phyloP scores from a whole-genome alignment of 1,139 yeast species.

The Sugiyamaella neomexicana region DNA sequence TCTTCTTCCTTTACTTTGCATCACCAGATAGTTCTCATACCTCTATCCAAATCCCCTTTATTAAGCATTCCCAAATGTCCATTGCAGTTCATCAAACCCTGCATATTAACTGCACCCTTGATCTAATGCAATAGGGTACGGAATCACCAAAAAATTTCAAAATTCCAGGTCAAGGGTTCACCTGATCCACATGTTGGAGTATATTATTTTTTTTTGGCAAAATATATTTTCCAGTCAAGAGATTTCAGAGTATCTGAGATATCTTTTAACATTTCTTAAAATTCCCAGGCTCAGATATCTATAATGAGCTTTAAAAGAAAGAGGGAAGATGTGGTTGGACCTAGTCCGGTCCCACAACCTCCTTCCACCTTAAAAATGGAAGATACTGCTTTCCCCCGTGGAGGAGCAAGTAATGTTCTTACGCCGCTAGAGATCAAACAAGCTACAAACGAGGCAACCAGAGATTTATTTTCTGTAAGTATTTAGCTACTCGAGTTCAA shows the following conservation, averaged over 20 bases:
- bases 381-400: slow-evolving; percentile 85
- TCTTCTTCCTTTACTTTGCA: too few relatives aligned
- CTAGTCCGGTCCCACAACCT: slow-evolving; percentile 7
- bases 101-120: background rate
- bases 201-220: slow-evolving; percentile 2
- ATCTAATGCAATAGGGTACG: slow-evolving; percentile 4
- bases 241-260: background rate
- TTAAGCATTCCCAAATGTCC: too few relatives aligned
- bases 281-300: background rate
- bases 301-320: slow-evolving; percentile 27
- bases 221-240: background rate
- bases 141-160: slow-evolving; percentile 5
- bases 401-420: slow-evolving; percentile 66
- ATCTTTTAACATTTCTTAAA: background rate
- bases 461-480: slow-evolving; percentile 48
- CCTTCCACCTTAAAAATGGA: slow-evolving; percentile 29
- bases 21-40: too few relatives aligned
- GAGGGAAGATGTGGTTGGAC: slow-evolving; percentile 21
- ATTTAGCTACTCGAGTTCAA: too few relatives aligned
- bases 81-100: background rate
- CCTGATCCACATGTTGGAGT: background rate
- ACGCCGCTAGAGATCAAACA: slow-evolving; percentile 90
- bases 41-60: too few relatives aligned
- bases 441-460: slow-evolving; percentile 87
- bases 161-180: slow-evolving; percentile 14